These are phyloP conservation scores for Groenewaldozyma auringiensis DNA, from an alignment of 1,139 yeast genomes.

Conservation along the genomic window DNA sequence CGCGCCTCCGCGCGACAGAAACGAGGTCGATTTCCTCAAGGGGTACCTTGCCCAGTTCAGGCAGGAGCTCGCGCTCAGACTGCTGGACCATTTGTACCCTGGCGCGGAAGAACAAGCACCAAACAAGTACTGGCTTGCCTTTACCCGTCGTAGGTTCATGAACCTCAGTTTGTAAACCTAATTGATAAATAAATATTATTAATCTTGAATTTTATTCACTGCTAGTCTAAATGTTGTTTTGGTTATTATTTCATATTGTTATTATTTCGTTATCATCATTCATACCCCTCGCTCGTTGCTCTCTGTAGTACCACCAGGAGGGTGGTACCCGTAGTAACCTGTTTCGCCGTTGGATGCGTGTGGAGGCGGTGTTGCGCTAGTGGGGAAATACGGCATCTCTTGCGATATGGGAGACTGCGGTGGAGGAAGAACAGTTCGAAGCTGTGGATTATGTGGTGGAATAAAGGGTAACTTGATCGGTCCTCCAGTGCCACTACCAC, in stretches of 20 bases:
- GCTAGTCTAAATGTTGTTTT: neutral
- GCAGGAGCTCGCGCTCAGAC: conserved; percentile 82
- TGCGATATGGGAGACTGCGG: too few species aligned
- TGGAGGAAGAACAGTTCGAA: too few species aligned
- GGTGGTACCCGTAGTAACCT: too few species aligned
- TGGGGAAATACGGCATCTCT: too few species aligned
- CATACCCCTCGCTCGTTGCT: conserved; percentile 12
- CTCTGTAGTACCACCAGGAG: conserved; percentile 9
- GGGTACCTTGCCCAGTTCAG: conserved; percentile 84
- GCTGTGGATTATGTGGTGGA: too few species aligned
- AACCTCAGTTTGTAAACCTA: conserved; percentile 51
- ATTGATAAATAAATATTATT: conserved; percentile 4
- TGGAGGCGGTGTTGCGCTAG: too few species aligned
- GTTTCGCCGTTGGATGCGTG: too few species aligned
- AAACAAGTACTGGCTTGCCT: conserved; percentile 82
- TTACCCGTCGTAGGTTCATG: conserved; percentile 92
- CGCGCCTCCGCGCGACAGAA: conserved; percentile 63
- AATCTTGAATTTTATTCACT: conserved; percentile 5
- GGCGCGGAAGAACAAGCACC: conserved; percentile 40
- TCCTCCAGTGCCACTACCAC: too few species aligned
- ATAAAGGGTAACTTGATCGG: too few species aligned
- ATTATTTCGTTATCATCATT: neutral
- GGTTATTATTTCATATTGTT: neutral
- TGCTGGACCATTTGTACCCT: conserved; percentile 63
- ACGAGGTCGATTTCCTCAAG: conserved; percentile 72